Evolutionary conservation across 768 basidiomycete species (phyloP).

Genomic region (Austroboletus eburneus): DNA sequence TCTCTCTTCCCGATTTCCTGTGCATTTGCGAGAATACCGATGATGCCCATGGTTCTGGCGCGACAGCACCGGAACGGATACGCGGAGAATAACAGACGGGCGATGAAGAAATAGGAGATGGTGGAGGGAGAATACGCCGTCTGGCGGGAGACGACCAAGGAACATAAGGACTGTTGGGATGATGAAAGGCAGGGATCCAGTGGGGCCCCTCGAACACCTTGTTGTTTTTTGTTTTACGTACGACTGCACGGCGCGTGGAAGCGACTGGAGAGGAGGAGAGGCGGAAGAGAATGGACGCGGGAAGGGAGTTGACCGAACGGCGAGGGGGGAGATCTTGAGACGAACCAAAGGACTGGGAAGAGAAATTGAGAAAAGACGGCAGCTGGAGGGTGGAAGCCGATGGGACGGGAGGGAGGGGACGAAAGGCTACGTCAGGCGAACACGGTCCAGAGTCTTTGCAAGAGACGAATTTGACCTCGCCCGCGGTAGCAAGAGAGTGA

Average conservation of each 20-base stretch:
- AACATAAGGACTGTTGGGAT: slow-evolving; percentile 55
- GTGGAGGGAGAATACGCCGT: slow-evolving; percentile 40
- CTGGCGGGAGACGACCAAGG: slow-evolving; percentile 44
- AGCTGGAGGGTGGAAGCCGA: slow-evolving; percentile 37
- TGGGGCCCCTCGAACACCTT: slow-evolving; percentile 28
- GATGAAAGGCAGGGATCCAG: slow-evolving; percentile 38
- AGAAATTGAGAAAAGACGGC: slow-evolving; percentile 35
- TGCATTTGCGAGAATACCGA: slow-evolving; percentile 16
- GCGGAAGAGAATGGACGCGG: slow-evolving; percentile 16
- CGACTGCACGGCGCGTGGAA: slow-evolving; percentile 9
- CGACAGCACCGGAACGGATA: slow-evolving; percentile 37
- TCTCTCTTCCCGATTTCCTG: slow-evolving; percentile 18
- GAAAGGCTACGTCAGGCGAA: slow-evolving; percentile 16
- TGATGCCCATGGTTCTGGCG: slow-evolving; percentile 39
- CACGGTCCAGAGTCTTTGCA: slow-evolving; percentile 1
- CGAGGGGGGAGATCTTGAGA: slow-evolving; percentile 5
- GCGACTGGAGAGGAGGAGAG: slow-evolving; percentile 14
- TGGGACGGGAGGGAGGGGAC: slow-evolving; percentile 33
- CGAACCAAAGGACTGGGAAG: slow-evolving; percentile 18
- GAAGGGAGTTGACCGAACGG: slow-evolving; percentile 9
- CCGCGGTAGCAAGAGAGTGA: slow-evolving; percentile 4
- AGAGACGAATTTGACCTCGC: slow-evolving; percentile 6
- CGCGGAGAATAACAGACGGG: slow-evolving; percentile 32
- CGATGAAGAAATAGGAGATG: slow-evolving; percentile 30
- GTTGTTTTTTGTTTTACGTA: slow-evolving; percentile 15